phyloP scores from a whole-genome alignment of 352 stramenopile genomes.

The Plasmopara viticola region DNA sequence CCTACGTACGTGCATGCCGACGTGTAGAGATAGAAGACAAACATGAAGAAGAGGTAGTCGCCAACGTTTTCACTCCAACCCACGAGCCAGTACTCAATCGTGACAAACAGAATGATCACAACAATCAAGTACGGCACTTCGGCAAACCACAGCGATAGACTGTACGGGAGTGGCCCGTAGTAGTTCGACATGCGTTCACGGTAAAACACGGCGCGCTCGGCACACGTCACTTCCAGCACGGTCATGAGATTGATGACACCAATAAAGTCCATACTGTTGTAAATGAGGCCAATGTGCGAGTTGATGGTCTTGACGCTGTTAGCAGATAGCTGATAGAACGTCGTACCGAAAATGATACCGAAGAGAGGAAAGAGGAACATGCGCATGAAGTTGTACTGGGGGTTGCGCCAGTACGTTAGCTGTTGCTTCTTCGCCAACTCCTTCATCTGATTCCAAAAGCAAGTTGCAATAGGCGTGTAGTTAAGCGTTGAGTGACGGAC shows the following conservation, averaged over 20 bases:
- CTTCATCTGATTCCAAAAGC: conserved; percentile 34
- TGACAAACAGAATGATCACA: conserved; percentile 35
- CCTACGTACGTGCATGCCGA: conserved; percentile 52
- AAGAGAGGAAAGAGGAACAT: conserved; percentile 46
- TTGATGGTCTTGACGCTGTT: conserved; percentile 33
- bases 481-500: conserved; percentile 41
- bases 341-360: conserved; percentile 47
- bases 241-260: conserved; percentile 54
- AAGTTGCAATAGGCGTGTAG: conserved; percentile 35
- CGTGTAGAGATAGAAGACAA: conserved; percentile 31
- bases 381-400: conserved; percentile 48
- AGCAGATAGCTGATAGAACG: conserved; percentile 42
- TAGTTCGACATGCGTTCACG: conserved; percentile 56
- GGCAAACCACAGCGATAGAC: conserved; percentile 48
- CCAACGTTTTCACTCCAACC: conserved; percentile 27
- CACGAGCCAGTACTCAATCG: conserved; percentile 55
- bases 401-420: conserved; percentile 47
- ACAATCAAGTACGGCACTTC: conserved; percentile 51
- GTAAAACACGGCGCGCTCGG: conserved; percentile 54
- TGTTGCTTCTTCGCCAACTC: conserved; percentile 31
- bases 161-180: too few species aligned
- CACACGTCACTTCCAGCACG: conserved; percentile 47
- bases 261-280: conserved; percentile 68
- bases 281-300: conserved; percentile 54
- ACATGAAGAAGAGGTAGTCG: conserved; percentile 31